Percentiles rank a stretch among this genome's conserved stretches.
These are phyloP conservation scores for Huntiella decipiens DNA, from an alignment of 2,329 filamentous ascomycete genomes.

Conservation along the genomic window DNA sequence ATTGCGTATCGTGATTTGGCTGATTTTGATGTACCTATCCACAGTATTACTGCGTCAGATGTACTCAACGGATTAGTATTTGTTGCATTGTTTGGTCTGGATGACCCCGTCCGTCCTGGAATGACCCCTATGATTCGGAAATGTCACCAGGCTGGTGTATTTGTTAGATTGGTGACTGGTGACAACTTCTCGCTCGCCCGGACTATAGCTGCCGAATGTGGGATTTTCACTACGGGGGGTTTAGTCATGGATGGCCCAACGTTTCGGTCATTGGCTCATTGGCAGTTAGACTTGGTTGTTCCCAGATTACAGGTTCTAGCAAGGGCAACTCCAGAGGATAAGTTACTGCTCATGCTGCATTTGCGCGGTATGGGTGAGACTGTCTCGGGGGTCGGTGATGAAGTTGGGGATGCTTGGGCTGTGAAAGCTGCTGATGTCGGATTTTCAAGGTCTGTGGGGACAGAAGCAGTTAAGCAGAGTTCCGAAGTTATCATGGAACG, in stretches of 20 bases:
- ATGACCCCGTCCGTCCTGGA: constrained; percentile 44
- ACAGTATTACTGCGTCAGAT: constrained; percentile 17
- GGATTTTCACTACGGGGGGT: constrained; percentile 41
- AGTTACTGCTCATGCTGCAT: constrained; percentile 43
- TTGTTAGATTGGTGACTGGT: constrained; percentile 44
- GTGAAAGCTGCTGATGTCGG: constrained; percentile 48
- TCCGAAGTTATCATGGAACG: constrained; percentile 43
- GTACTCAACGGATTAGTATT: constrained; percentile 20
- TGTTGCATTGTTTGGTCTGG: constrained; percentile 39
- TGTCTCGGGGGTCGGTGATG: constrained; percentile 47
- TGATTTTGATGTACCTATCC: constrained; percentile 18
- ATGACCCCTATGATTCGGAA: constrained; percentile 42
- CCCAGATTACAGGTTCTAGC: constrained; percentile 49
- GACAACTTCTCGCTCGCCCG: constrained; percentile 27
- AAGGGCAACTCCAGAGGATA: constrained; percentile 51
- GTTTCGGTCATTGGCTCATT: constrained; percentile 37
- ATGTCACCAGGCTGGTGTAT: constrained; percentile 45
- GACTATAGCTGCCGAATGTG: constrained; percentile 25
- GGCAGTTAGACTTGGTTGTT: constrained; percentile 30
- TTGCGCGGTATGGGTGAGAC: constrained; percentile 47
- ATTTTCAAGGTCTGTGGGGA: constrained; percentile 49
- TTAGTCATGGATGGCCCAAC: constrained; percentile 36
- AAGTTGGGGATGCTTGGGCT: constrained; percentile 47
- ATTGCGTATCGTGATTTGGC: constrained; percentile 48
- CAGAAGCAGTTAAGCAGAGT: constrained; percentile 44